Conservation (phyloP, 176 grass and related monocot species). For the Zoysia japonica region DNA sequence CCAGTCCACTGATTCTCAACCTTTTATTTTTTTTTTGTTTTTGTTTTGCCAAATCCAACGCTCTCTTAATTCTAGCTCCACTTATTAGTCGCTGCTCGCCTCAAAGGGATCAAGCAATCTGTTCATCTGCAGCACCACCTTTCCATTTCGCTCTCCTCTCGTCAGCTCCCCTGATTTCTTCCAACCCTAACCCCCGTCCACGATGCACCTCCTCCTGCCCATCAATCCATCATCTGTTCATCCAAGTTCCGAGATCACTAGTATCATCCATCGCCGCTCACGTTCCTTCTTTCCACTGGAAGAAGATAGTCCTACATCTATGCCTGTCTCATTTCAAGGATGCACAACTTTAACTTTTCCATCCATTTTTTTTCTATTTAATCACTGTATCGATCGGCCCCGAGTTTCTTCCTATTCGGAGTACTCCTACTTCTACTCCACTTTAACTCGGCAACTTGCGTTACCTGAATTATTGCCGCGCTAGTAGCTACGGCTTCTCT, state of each 20-base stretch:
- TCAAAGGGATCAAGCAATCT: neutral
- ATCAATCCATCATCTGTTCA: neutral
- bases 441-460: slow-evolving; percentile 39
- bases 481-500: neutral
- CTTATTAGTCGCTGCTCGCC: neutral
- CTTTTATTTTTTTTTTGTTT: neutral
- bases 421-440: neutral
- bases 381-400: slow-evolving; percentile 1
- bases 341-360: slow-evolving; percentile 57
- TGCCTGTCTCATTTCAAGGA: slow-evolving; percentile 48
- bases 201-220: no score
- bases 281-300: neutral
- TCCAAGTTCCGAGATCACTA: neutral
- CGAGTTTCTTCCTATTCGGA: slow-evolving; percentile 7
- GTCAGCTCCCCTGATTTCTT: neutral
- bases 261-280: neutral
- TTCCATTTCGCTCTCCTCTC: neutral
- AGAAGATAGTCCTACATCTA: neutral
- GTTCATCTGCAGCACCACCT: neutral
- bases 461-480: slow-evolving; percentile 44
- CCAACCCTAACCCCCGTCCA: neutral
- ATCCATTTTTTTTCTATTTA: neutral
- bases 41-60: neutral
- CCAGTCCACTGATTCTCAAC: neutral
- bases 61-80: neutral